A percentile compares a stretch with the other conserved stretches of the same genome.
These are phyloP conservation scores for Monosporozyma solicola DNA, from an alignment of 805 yeast species.

Conservation along the genomic window DNA sequence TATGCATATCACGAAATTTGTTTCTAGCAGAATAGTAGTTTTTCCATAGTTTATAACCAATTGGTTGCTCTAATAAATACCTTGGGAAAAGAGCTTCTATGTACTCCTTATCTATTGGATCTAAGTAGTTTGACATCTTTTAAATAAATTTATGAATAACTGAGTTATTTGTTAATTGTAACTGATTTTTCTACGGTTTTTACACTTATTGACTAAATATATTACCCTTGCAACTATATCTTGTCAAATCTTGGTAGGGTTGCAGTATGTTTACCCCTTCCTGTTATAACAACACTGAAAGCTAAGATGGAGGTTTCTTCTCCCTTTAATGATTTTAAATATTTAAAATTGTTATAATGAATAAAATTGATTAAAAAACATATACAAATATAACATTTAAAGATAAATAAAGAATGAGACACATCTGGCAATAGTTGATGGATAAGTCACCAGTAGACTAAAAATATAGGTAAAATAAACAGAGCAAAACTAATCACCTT, in stretches of 20 bases:
- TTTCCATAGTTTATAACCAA: slow-evolving; percentile 23
- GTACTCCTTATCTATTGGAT: slow-evolving; percentile 21
- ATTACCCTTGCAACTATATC: neutral
- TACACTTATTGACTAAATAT: neutral
- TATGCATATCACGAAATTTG: slow-evolving; percentile 12
- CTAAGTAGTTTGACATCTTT: slow-evolving; percentile 17
- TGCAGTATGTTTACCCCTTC: neutral
- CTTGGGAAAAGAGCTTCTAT: slow-evolving; percentile 22
- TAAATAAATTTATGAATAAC: neutral
- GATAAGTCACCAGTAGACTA: neutral
- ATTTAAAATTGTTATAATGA: neutral
- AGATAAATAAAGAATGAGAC: neutral
- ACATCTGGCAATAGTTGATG: neutral
- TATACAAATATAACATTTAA: neutral
- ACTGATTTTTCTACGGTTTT: neutral
- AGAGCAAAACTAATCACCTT: neutral
- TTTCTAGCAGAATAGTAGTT: slow-evolving; percentile 20
- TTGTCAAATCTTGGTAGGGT: neutral
- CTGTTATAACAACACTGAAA: neutral
- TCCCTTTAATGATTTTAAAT: neutral
- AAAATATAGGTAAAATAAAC: neutral
- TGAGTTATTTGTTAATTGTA: neutral
- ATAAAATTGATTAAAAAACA: neutral
- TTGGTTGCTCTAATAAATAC: slow-evolving; percentile 27
- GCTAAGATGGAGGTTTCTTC: neutral